phyloP scores from a whole-genome alignment of 169 alveolate genomes.

The Plasmodium gonderi region DNA sequence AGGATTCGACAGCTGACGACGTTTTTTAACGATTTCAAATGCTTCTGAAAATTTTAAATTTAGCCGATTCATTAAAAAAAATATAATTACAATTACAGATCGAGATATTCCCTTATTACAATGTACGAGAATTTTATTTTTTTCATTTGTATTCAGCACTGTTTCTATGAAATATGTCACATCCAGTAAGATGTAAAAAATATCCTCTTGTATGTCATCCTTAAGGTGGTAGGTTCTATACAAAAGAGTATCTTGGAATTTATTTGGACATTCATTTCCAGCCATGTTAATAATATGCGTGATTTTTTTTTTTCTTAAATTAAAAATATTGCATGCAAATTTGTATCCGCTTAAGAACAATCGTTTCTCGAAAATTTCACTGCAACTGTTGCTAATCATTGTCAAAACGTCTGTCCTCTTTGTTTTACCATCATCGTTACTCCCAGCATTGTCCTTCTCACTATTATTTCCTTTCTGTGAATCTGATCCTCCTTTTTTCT shows the following conservation, averaged over 20 bases:
- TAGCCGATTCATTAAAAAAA: constrained; percentile 78
- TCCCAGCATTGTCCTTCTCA: background rate
- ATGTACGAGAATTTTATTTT: constrained; percentile 75
- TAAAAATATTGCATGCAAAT: constrained; percentile 25
- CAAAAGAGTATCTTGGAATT: background rate
- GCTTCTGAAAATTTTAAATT: constrained; percentile 71
- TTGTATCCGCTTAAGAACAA: constrained; percentile 75
- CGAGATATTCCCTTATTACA: constrained; percentile 80
- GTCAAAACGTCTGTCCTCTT: background rate
- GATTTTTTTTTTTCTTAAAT: constrained; percentile 25
- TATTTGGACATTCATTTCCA: constrained; percentile 74
- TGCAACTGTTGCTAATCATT: constrained; percentile 47
- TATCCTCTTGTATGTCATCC: constrained; percentile 74
- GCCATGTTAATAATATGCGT: constrained; percentile 74
- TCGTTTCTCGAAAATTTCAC: constrained; percentile 48
- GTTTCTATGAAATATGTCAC: constrained; percentile 55
- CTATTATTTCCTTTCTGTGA: background rate
- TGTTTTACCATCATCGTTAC: background rate
- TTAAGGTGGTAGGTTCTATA: constrained; percentile 73
- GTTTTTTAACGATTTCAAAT: constrained; percentile 77
- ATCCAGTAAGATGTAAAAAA: constrained; percentile 72
- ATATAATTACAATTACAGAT: constrained; percentile 77
- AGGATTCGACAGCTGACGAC: constrained; percentile 77
- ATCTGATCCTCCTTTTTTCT: background rate
- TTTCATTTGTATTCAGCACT: constrained; percentile 25